Conservation (phyloP, 352 stramenopile species). For the Peronospora destructor region DNA sequence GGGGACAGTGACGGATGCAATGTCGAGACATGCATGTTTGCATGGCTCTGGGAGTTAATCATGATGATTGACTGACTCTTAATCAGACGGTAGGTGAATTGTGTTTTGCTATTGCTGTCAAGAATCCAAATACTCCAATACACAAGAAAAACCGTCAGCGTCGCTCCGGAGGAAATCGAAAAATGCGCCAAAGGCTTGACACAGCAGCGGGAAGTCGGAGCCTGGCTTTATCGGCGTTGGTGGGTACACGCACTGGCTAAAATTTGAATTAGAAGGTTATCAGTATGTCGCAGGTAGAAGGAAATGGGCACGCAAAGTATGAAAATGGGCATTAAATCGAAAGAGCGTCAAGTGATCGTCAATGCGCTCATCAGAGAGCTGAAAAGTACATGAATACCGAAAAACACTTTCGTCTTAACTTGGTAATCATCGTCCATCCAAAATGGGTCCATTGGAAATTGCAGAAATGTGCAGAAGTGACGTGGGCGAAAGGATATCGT, state of each 20-base stretch:
- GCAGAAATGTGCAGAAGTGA: no score
- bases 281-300: no score
- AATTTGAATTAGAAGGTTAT: slow-evolving; percentile 5
- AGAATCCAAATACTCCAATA: slow-evolving; percentile 1
- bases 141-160: slow-evolving; percentile 9
- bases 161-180: slow-evolving; percentile 15
- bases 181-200: slow-evolving; percentile 4
- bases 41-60: slow-evolving; percentile 27
- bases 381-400: no score
- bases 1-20: slow-evolving; percentile 39
- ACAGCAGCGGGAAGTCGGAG: not conserved
- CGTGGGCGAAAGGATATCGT: no score
- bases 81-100: slow-evolving; percentile 2
- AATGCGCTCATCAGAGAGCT: no score
- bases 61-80: slow-evolving; percentile 4
- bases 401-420: no score
- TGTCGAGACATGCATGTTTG: slow-evolving; percentile 33
- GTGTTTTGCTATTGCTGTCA: not conserved
- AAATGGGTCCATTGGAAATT: no score
- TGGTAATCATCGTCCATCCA: not conserved
- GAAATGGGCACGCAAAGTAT: slow-evolving; percentile 3
- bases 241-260: slow-evolving; percentile 7
- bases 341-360: no score
- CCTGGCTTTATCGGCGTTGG: slow-evolving; percentile 8
- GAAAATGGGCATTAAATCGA: slow-evolving; percentile 5